phyloP scores from a whole-genome alignment of 495 filamentous ascomycete species.

The Viridothelium virens region DNA sequence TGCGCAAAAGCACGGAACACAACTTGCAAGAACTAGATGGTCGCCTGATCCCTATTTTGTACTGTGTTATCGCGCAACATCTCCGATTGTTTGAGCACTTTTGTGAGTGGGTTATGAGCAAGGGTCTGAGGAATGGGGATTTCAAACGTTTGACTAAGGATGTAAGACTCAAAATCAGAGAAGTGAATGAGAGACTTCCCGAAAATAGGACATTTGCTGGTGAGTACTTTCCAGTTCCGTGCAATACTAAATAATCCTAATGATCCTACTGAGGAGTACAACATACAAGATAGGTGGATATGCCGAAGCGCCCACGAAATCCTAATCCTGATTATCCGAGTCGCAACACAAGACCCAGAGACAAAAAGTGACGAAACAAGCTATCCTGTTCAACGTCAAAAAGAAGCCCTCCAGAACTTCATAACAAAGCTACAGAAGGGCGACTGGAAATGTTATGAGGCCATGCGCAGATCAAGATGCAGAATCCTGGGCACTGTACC shows the following conservation, averaged over 20 bases:
- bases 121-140: too few relatives aligned
- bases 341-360: neutral
- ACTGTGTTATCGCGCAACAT: neutral
- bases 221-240: neutral
- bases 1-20: neutral
- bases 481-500: neutral
- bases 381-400: neutral
- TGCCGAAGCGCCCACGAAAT: neutral
- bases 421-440: neutral
- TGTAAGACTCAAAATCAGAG: conserved; percentile 5
- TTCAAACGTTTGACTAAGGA: too few relatives aligned
- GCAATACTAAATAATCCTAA: neutral
- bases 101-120: neutral
- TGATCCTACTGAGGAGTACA: neutral
- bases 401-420: neutral
- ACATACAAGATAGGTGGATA: conserved; percentile 4
- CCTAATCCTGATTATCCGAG: neutral
- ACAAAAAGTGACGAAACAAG: neutral
- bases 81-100: neutral
- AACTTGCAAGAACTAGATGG: neutral
- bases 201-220: neutral
- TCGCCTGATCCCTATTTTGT: neutral
- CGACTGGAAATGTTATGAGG: neutral
- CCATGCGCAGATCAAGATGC: neutral
- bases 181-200: neutral